Base-by-base conservation (phyloP, 352 stramenopile species). In the Aphanomyces euteiches region DNA sequence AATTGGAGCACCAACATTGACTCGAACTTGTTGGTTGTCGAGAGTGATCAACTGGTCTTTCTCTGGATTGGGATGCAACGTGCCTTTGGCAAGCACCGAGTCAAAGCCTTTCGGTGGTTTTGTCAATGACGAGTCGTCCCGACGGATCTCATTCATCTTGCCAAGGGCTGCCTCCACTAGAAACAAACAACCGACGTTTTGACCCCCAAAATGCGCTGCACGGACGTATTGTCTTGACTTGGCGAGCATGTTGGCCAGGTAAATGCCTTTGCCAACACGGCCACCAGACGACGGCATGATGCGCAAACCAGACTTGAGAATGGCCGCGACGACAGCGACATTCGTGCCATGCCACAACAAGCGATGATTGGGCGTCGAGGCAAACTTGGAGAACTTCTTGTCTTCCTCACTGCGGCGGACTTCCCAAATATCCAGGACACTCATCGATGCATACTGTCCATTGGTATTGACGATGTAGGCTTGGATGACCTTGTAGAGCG, bases 261-360 rank as follows among this genome's bases (percentile, higher is more conserved):
- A 80, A 19, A 80, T 79, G 41, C 75, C 75, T 21, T 68, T 73
- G 50, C 75, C 75, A 28, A 80, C 75, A n/a, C 75, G 69, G 13
- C 75, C 75, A 21, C 75, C 75, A n/a, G 66, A 74, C 57, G 78
- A 75, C 43, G 75, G 75, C 75, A 80, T 80, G 63, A 80, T 80
- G 38, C 75, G 75, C 43, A 80, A 72, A 6, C 75, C 75, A 28
- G 70, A 74, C 67, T 78, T 77, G 45, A 80, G 60, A 59, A 80
- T 80, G 21, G 75, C 75, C 4, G 75, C 75, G 15, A 79, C 74
- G 5, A 80, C 75, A 12, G 75, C 74, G 28, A 80, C 75, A 45
- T 78, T 78, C 7, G 75, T 80, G n/a, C 75, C 75, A 57, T 80
- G 75, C 74, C 74, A 80, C 45, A 80, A 63, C 1, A 80, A 68